Evolutionary conservation across 2,329 filamentous ascomycete genomes (phyloP).

Genomic region (Stemphylium beticola): DNA sequence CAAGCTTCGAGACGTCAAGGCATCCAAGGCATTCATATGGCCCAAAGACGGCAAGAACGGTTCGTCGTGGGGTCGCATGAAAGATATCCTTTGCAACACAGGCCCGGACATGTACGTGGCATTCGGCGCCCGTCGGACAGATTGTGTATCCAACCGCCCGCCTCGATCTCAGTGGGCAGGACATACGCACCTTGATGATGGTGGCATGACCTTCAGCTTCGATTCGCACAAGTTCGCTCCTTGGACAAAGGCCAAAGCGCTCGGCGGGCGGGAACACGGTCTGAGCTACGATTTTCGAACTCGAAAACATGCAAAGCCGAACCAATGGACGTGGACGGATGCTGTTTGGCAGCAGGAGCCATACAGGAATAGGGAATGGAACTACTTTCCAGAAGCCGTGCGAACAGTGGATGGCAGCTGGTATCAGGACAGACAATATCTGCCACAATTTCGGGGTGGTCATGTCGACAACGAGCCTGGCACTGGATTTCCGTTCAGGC

Average conservation of each 20-base stretch:
- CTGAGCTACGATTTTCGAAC: constrained; percentile 47
- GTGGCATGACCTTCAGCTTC: constrained; percentile 19
- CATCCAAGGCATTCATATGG: constrained; percentile 53
- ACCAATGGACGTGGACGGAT: constrained; percentile 41
- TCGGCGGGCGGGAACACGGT: constrained; percentile 23
- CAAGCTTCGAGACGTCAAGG: constrained; percentile 32
- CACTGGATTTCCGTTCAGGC: neutral
- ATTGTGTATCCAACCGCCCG: constrained; percentile 49
- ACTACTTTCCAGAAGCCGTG: constrained; percentile 32
- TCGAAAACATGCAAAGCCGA: constrained; percentile 38
- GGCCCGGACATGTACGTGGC: constrained; percentile 57
- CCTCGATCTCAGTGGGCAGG: constrained; percentile 45
- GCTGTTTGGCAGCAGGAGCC: constrained; percentile 38
- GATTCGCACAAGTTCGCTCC: constrained; percentile 20
- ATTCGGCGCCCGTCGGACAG: constrained; percentile 46
- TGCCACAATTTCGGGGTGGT: constrained; percentile 13
- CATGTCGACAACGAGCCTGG: constrained; percentile 4
- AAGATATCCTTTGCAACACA: constrained; percentile 50
- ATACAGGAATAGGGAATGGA: constrained; percentile 17
- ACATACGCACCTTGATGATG: constrained; percentile 39
- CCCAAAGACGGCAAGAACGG: constrained; percentile 52
- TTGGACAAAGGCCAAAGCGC: constrained; percentile 20
- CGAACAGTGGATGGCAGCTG: constrained; percentile 36
- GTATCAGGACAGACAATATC: constrained; percentile 28
- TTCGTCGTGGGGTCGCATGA: constrained; percentile 48